phyloP scores from a whole-genome alignment of 176 grass and related monocot species.

The Thalia dealbata region DNA sequence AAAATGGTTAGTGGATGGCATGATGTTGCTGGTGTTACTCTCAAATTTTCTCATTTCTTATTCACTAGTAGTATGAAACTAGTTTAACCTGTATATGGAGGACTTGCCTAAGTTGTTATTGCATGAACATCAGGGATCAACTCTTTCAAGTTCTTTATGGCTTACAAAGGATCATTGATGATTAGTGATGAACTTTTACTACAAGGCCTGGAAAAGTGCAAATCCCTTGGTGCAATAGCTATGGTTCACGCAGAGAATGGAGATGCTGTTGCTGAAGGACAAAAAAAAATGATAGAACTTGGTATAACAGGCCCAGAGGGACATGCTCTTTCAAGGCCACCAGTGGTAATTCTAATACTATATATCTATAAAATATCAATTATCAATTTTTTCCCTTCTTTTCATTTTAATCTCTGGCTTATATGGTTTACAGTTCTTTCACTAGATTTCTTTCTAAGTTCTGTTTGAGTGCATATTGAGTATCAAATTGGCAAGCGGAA shows the following conservation, averaged over 20 bases:
- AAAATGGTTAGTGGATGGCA: slow-evolving; percentile 55
- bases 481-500: not conserved
- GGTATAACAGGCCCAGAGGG: slow-evolving; percentile 95
- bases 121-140: slow-evolving; percentile 65
- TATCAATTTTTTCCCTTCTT: not conserved
- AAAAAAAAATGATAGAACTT: slow-evolving; percentile 82
- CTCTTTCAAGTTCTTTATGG: slow-evolving; percentile 99
- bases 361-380: slow-evolving; percentile 3
- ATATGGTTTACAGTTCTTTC: not conserved
- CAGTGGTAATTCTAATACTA: slow-evolving; percentile 46
- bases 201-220: slow-evolving; percentile 85
- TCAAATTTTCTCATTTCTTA: not conserved
- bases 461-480: not conserved
- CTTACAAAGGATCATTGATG: slow-evolving; percentile 95
- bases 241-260: slow-evolving; percentile 99
- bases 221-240: slow-evolving; percentile 82
- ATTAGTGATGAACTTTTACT: slow-evolving; percentile 78
- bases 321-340: slow-evolving; percentile 94
- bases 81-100: not conserved
- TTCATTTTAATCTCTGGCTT: not conserved
- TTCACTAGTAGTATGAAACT: not conserved
- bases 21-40: not conserved
- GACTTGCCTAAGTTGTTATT: not conserved
- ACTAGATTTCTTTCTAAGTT: not conserved
- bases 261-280: slow-evolving; percentile 82